phyloP scores from a whole-genome alignment of 352 stramenopile genomes.

The Phytophthora macrochlamydospora region DNA sequence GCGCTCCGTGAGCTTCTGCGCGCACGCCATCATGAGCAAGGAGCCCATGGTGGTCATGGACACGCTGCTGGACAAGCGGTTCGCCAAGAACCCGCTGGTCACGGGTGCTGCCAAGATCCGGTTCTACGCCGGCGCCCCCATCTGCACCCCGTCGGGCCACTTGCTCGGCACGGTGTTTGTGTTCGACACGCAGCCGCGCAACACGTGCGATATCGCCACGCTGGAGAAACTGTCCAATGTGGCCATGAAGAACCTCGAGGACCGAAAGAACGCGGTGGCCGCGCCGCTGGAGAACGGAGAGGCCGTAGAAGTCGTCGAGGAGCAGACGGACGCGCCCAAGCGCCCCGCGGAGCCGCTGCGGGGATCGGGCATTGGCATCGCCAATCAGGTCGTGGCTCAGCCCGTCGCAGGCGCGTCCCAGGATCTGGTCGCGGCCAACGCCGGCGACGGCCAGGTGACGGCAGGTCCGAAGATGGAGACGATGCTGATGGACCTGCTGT shows the following conservation, averaged over 20 bases:
- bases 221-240: constrained; percentile 90
- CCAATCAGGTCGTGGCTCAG: constrained; percentile 78
- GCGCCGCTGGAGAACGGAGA: constrained; percentile 62
- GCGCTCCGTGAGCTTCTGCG: constrained; percentile 87
- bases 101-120: constrained; percentile 86
- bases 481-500: constrained; percentile 90
- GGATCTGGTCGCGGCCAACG: constrained; percentile 81
- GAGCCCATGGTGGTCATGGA: constrained; percentile 91
- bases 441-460: constrained; percentile 84
- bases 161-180: constrained; percentile 88
- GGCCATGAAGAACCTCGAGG: constrained; percentile 90
- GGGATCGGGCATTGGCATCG: constrained; percentile 74
- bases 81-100: constrained; percentile 86
- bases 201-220: constrained; percentile 86
- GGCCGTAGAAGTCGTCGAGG: constrained; percentile 40
- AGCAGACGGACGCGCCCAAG: constrained; percentile 32
- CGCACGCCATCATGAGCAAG: constrained; percentile 89
- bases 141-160: constrained; percentile 82
- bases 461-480: constrained; percentile 89
- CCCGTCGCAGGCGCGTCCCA: constrained; percentile 61
- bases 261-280: constrained; percentile 87
- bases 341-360: constrained; percentile 45
- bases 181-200: constrained; percentile 86
- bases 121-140: constrained; percentile 85
- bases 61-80: constrained; percentile 85